These are phyloP conservation scores for Garcia nutans DNA, from an alignment of 345 rosid genomes.

Conservation along the genomic window DNA sequence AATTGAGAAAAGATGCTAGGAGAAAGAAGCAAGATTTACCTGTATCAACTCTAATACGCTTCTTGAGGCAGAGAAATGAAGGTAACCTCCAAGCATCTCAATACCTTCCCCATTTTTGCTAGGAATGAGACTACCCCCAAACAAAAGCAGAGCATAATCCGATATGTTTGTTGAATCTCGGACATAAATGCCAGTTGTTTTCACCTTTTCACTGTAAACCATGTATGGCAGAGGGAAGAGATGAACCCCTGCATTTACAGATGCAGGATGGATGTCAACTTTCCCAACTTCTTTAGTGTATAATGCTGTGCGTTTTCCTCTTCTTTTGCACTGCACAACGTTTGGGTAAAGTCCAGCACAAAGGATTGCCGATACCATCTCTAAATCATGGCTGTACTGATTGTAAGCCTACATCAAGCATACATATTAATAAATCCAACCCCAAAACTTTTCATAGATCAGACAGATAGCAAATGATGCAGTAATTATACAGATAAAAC, in stretches of 20 bases:
- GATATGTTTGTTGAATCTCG: conserved; percentile 94
- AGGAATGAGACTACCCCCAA: conserved; percentile 80
- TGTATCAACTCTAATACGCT: conserved; percentile 69
- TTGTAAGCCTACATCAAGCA: conserved; percentile 66
- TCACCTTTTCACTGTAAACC: conserved; percentile 92
- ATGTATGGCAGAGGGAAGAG: conserved; percentile 83
- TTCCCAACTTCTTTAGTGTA: conserved; percentile 94
- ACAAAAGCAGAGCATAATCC: conserved; percentile 88
- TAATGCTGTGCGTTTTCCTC: conserved; percentile 87
- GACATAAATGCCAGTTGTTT: conserved; percentile 69
- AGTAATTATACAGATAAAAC: neutral
- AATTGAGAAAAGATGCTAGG: neutral
- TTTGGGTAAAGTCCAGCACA: conserved; percentile 98
- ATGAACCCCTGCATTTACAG: conserved; percentile 78
- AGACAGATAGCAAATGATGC: neutral
- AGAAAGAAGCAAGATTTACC: conserved; percentile 35
- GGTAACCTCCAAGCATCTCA: conserved; percentile 97
- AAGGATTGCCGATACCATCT: conserved; percentile 83
- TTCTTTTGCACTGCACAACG: conserved; percentile 93
- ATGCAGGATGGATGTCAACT: conserved; percentile 92
- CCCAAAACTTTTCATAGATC: neutral
- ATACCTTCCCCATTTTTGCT: conserved; percentile 76
- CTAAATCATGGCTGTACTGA: conserved; percentile 72
- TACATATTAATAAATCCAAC: neutral
- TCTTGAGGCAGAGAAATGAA: conserved; percentile 88